Evolutionary conservation across 2,329 filamentous ascomycete species (phyloP).

Genomic region (Fusarium liriodendri): DNA sequence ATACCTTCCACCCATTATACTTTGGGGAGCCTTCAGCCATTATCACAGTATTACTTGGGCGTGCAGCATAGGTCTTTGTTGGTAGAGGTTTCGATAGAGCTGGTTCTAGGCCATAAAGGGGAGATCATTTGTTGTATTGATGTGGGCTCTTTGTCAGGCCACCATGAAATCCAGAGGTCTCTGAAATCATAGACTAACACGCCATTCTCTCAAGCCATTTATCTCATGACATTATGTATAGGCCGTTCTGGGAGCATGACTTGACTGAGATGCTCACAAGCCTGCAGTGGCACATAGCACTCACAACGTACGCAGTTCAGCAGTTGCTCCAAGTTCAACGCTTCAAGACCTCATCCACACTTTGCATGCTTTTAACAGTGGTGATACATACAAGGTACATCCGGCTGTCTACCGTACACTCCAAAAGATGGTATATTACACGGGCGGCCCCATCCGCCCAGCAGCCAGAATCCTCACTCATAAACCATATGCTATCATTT

Average conservation of each 20-base stretch:
- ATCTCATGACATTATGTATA: neutral
- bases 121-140: neutral
- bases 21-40: neutral
- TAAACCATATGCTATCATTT: slow-evolving; percentile 2
- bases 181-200: neutral
- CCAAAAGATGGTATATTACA: slow-evolving; percentile 48
- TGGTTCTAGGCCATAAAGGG: neutral
- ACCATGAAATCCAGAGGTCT: neutral
- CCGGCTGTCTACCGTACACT: slow-evolving; percentile 46
- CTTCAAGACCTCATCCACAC: slow-evolving; percentile 7
- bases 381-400: slow-evolving; percentile 46
- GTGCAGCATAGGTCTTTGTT: neutral
- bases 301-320: neutral
- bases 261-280: neutral
- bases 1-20: neutral
- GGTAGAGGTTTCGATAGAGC: neutral
- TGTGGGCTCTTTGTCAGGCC: neutral
- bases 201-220: neutral
- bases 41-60: neutral
- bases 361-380: slow-evolving; percentile 40
- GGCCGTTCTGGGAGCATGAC: neutral
- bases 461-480: slow-evolving; percentile 29
- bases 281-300: neutral
- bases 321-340: neutral
- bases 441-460: slow-evolving; percentile 37